These are phyloP conservation scores for Micractinium conductrix DNA, from an alignment of 139 green algal genomes.

Conservation along the genomic window DNA sequence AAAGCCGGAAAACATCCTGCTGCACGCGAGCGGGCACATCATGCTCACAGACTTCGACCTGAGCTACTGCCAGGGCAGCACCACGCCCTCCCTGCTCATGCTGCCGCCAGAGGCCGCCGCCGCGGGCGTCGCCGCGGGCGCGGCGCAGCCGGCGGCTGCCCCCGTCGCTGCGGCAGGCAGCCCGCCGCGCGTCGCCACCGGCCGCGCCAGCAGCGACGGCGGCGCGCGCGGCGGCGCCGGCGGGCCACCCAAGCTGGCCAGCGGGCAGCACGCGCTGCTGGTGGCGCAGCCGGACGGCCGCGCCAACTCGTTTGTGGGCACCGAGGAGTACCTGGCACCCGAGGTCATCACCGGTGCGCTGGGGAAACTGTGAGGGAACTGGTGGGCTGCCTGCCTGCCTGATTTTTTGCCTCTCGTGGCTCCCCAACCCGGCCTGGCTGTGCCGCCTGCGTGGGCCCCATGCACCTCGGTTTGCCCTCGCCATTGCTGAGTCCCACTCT, in stretches of 20 bases:
- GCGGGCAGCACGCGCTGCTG: conserved; percentile 26
- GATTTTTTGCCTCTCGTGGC: too few relatives aligned
- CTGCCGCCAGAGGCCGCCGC: not conserved
- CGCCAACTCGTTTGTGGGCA: conserved; percentile 94
- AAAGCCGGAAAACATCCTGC: conserved; percentile 99
- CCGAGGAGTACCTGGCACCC: conserved; percentile 87
- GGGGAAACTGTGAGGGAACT: too few relatives aligned
- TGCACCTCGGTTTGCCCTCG: too few relatives aligned
- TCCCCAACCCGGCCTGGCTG: not conserved
- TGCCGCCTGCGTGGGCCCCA: too few relatives aligned
- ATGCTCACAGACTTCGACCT: conserved; percentile 99
- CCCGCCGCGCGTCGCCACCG: not conserved
- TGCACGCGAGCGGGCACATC: conserved; percentile 90
- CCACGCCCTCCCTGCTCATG: conserved; percentile 35
- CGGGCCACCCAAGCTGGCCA: not conserved
- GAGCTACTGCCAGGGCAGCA: conserved; percentile 73
- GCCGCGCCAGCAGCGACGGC: not conserved
- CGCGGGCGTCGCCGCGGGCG: not conserved
- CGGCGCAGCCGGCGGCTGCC: not conserved
- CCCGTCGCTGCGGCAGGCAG: not conserved
- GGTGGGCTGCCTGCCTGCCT: not conserved
- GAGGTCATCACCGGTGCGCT: conserved; percentile 90
- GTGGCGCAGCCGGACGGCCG: conserved; percentile 76
- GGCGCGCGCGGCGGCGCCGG: not conserved
- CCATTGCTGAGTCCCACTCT: not conserved